Percentiles rank a stretch among this genome's conserved stretches.
phyloP scores from a whole-genome alignment of 2,329 filamentous ascomycete species.

The Fusarium sp. region DNA sequence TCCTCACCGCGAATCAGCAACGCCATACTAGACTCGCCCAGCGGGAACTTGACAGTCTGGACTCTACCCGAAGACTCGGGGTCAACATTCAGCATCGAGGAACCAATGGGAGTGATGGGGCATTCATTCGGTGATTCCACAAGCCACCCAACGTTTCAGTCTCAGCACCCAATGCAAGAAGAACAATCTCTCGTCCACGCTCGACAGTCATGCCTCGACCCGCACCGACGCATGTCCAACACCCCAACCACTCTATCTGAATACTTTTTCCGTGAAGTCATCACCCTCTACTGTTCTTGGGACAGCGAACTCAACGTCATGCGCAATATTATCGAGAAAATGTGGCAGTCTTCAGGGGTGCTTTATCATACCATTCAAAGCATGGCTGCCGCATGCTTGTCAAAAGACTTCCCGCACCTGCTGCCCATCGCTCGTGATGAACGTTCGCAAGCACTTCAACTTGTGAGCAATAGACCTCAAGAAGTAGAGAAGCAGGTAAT shows the following conservation, averaged over 20 bases:
- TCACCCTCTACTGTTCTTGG: conserved; percentile 1
- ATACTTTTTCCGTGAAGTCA: background rate
- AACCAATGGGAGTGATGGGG: background rate
- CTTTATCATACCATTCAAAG: conserved; percentile 6
- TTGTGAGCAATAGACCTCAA: background rate
- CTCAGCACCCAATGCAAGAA: background rate
- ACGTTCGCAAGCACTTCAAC: background rate
- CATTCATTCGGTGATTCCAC: background rate
- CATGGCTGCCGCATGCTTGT: conserved; percentile 6
- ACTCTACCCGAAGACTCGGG: background rate
- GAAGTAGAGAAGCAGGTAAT: background rate
- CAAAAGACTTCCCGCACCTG: background rate
- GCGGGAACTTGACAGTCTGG: background rate
- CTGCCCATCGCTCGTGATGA: background rate
- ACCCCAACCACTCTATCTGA: background rate
- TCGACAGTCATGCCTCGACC: background rate
- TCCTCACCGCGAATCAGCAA: background rate
- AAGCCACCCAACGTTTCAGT: background rate
- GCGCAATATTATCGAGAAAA: background rate
- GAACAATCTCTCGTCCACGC: background rate
- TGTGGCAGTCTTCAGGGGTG: background rate
- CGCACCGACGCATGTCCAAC: background rate
- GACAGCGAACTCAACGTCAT: conserved; percentile 1
- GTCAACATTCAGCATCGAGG: background rate
- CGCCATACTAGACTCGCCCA: background rate